Evolutionary conservation across 2,329 filamentous ascomycete genomes (phyloP).

Genomic region (Hysterium pulicare): DNA sequence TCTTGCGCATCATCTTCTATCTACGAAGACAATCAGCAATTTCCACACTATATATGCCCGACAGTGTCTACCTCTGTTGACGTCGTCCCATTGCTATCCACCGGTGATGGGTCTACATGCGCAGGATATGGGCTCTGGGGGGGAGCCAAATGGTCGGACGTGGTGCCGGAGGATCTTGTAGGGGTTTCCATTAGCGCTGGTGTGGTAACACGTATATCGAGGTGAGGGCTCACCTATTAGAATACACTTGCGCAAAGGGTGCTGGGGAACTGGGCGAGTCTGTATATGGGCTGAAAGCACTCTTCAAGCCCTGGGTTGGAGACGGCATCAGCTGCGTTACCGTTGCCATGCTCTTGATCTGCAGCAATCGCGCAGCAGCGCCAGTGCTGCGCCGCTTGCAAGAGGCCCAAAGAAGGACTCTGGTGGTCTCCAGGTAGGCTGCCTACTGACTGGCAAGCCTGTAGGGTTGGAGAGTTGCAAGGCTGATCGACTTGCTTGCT

Average conservation of each 20-base stretch:
- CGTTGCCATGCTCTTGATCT: constrained; percentile 30
- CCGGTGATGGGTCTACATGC: constrained; percentile 75
- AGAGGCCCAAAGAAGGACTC: constrained; percentile 9
- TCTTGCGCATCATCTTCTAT: constrained; percentile 77
- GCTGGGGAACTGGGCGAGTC: constrained; percentile 50
- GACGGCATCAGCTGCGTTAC: constrained; percentile 47
- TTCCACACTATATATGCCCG: not conserved
- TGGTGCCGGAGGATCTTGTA: constrained; percentile 42
- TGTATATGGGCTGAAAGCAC: constrained; percentile 50
- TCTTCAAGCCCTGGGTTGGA: constrained; percentile 36
- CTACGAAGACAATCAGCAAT: constrained; percentile 24
- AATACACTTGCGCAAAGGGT: constrained; percentile 41
- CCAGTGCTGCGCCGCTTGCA: constrained; percentile 22
- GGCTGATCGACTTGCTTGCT: constrained; percentile 15
- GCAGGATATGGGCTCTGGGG: constrained; percentile 54
- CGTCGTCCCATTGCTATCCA: constrained; percentile 80
- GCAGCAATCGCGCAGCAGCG: constrained; percentile 13
- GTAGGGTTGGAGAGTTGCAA: constrained; percentile 10
- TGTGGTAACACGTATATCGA: constrained; percentile 24
- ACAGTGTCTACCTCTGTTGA: constrained; percentile 58
- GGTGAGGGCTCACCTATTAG: constrained; percentile 47
- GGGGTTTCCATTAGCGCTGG: constrained; percentile 26
- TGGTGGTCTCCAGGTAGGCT: constrained; percentile 10
- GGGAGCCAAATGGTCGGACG: constrained; percentile 46
- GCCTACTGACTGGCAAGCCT: constrained; percentile 5